Evolutionary conservation across 306 rosid species (phyloP).

Genomic region (Cucurbita maxima): DNA sequence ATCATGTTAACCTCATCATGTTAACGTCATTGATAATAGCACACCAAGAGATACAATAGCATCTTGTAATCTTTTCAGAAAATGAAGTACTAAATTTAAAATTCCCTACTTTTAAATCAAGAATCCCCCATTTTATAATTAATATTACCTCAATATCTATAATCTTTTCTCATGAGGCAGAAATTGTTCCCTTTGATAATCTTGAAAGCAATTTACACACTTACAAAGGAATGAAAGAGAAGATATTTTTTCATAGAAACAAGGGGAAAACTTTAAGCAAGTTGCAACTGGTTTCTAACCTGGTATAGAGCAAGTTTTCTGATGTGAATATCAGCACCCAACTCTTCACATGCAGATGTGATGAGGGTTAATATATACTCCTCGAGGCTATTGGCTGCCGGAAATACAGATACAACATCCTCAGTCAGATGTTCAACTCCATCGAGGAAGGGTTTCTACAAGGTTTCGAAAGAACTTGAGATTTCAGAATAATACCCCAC

Average conservation of each 20-base stretch:
- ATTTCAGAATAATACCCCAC: not conserved
- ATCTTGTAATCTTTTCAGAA: not conserved
- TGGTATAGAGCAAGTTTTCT: conserved; percentile 69
- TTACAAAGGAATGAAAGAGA: not conserved
- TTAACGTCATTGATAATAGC: not conserved
- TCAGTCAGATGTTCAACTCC: conserved; percentile 76
- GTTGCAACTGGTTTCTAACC: conserved; percentile 23
- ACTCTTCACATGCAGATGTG: conserved; percentile 57
- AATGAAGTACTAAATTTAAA: not conserved
- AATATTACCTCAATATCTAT: not conserved
- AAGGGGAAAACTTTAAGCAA: not conserved
- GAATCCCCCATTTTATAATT: not conserved
- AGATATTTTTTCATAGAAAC: not conserved
- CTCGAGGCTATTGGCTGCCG: conserved; percentile 89
- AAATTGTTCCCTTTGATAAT: not conserved
- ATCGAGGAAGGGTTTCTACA: conserved; percentile 86
- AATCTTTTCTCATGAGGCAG: not conserved
- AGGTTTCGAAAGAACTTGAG: conserved; percentile 2
- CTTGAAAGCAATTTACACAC: not conserved
- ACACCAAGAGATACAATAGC: not conserved
- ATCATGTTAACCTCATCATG: too few relatives aligned
- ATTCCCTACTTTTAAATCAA: not conserved
- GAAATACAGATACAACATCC: conserved; percentile 89
- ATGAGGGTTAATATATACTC: conserved; percentile 65
- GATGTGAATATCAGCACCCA: conserved; percentile 53